A percentile compares a stretch with the other conserved stretches of the same genome.
These are phyloP conservation scores for Phialophora verrucosa DNA, from an alignment of 2,329 filamentous ascomycete genomes.

Conservation along the genomic window DNA sequence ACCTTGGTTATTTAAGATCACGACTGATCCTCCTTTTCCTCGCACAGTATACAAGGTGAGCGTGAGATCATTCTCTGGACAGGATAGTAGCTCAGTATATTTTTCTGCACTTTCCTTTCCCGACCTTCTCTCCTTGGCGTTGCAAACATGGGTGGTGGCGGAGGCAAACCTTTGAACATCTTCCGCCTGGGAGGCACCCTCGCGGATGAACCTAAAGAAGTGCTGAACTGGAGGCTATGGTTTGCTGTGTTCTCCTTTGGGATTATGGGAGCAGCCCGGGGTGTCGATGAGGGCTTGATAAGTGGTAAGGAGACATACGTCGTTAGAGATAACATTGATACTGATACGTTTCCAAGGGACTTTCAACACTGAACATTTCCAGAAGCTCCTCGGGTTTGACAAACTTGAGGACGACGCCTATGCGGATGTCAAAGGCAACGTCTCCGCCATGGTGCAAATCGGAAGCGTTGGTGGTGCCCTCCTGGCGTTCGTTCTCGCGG, in stretches of 20 bases:
- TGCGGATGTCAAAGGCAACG: slow-evolving; percentile 46
- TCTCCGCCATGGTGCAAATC: slow-evolving; percentile 50
- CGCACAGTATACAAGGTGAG: neutral
- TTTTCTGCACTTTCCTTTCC: neutral
- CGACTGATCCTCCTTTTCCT: neutral
- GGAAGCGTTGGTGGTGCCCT: slow-evolving; percentile 48
- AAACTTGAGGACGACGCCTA: slow-evolving; percentile 38
- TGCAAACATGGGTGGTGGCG: slow-evolving; percentile 17
- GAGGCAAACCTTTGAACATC: slow-evolving; percentile 48
- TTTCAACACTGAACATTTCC: slow-evolving; percentile 41
- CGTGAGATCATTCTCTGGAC: neutral
- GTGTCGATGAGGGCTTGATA: slow-evolving; percentile 39
- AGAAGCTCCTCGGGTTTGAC: slow-evolving; percentile 30
- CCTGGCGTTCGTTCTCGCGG: slow-evolving; percentile 42
- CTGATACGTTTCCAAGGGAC: slow-evolving; percentile 34
- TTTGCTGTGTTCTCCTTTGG: slow-evolving; percentile 40
- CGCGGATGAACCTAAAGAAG: slow-evolving; percentile 43
- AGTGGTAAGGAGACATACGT: slow-evolving; percentile 16
- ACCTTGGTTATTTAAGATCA: slow-evolving; percentile 15
- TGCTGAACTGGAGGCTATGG: slow-evolving; percentile 44
- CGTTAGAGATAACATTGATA: neutral
- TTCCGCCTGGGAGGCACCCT: slow-evolving; percentile 39
- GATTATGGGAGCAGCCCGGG: slow-evolving; percentile 38
- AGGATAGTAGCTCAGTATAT: neutral
- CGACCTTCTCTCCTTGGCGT: neutral